Conservation (phyloP, 371 early-diverging fungal genomes). For the Cladochytrium tenue region DNA sequence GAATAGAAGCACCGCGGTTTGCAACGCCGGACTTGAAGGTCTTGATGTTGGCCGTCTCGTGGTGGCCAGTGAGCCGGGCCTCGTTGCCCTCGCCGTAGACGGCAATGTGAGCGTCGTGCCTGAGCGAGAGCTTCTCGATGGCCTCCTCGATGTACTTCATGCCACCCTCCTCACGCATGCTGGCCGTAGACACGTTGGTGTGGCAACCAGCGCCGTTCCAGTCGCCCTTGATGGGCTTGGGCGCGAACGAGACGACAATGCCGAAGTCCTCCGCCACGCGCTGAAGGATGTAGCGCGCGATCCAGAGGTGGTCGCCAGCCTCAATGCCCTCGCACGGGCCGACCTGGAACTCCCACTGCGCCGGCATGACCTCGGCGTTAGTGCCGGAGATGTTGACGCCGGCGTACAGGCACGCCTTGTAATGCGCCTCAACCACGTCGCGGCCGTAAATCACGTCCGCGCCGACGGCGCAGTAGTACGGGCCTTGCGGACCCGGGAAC, state of each 20-base stretch:
- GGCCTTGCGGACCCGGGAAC: no score
- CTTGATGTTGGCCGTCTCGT: conserved; percentile 53
- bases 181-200: no score
- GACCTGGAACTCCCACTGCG: no score
- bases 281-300: conserved; percentile 56
- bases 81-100: conserved; percentile 67
- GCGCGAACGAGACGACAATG: conserved; percentile 59
- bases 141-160: conserved; percentile 57
- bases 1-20: conserved; percentile 68
- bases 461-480: no score
- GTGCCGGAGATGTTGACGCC: no score
- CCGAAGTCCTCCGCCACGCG: conserved; percentile 65
- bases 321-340: no score
- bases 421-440: conserved; percentile 62
- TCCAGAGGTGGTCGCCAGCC: conserved; percentile 65
- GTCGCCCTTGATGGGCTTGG: conserved; percentile 55
- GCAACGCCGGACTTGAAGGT: conserved; percentile 65
- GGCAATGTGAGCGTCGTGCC: conserved; percentile 62
- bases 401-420: no score
- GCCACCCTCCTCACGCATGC: conserved; percentile 63
- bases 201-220: conserved; percentile 65
- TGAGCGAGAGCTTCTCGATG: conserved; percentile 54
- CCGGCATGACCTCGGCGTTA: no score
- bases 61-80: no score
- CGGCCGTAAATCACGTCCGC: conserved; percentile 55